phyloP scores from a whole-genome alignment of 192 early-diverging fungal genomes.

The Martensiomyces pterosporus region DNA sequence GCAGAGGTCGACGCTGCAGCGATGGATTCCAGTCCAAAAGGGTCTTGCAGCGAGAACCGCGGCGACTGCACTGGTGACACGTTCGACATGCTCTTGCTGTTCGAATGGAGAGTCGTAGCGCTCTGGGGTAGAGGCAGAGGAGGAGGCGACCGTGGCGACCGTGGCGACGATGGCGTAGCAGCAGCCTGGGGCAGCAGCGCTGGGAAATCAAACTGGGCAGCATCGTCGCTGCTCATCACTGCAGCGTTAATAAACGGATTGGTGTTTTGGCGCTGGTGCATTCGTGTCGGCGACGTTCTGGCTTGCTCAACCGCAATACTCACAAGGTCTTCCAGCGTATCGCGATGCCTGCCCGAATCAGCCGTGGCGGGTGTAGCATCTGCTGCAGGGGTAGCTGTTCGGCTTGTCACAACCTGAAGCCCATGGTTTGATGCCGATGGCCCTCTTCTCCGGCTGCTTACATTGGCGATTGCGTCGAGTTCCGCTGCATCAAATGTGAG shows the following conservation, averaged over 20 bases:
- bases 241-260: conserved; percentile 7
- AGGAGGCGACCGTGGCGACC: not conserved
- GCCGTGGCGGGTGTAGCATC: not conserved
- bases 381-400: not conserved
- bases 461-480: conserved; percentile 39
- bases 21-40: too few relatives aligned
- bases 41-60: too few relatives aligned
- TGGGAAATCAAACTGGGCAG: not conserved
- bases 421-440: too few relatives aligned
- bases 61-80: too few relatives aligned
- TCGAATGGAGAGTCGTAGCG: too few relatives aligned
- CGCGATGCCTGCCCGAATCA: too few relatives aligned
- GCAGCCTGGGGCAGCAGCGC: not conserved
- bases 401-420: too few relatives aligned
- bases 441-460: conserved; percentile 4
- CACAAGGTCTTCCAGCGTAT: conserved; percentile 4
- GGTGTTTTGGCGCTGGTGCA: not conserved
- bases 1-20: not conserved
- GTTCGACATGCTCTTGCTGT: too few relatives aligned
- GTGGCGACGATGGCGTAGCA: too few relatives aligned
- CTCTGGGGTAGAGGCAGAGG: not conserved
- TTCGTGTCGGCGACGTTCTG: not conserved
- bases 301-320: not conserved
- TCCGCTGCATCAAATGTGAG: conserved; percentile 21
- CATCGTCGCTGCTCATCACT: not conserved